Base-by-base conservation (phyloP, 306 rosid genomes). In the Gastrolobium bilobum region DNA sequence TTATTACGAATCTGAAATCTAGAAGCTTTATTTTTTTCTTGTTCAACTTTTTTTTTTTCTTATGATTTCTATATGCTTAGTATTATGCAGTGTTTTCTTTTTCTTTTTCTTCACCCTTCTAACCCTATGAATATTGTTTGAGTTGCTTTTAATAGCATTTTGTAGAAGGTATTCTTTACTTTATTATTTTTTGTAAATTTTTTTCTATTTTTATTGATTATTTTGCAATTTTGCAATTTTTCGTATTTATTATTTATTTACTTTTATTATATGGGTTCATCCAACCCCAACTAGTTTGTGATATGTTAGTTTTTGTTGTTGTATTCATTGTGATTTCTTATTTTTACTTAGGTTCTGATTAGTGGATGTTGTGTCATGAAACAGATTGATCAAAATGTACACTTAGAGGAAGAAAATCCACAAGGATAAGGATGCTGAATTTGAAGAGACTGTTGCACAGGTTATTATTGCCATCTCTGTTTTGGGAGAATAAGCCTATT, bases 401-500 rank as follows among this genome's bases (percentile, higher is more conserved):
- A 85, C 97, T 10, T 71, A 94, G 5, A 81, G 79, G 86, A 92
- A 88, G 90, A 92, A 90, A 87, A 90, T 92, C 63, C 88, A 71
- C 75, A 92, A 92, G 76, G 97, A 92, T 29, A 87, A 87, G 68
- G 88, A 79, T 80, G 94, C 42, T 1, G 93, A 92, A 69, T 87
- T 92, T 54, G 94, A 92, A 78, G 93, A 90, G 83, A 64, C 88
- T 2, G 93, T 90, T 76, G 97, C 91, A 0, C 97, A 92, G 87
- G 97, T 88, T 43, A 73, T 11, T 56, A 7, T 11, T 56, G 9
- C 5, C 8, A 1, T n/a, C 58, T 5, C 11, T 9, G 15, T 52
- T 4, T 42, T 4, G 4, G 2, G 11, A 39, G 0, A 6, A 7
- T 62, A 4, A 40, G 5, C 31, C 7, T 20, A 26, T 7, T 37